Evolutionary conservation across 2,329 filamentous ascomycete species (phyloP).

Genomic region (Arthrobotrys conoides): DNA sequence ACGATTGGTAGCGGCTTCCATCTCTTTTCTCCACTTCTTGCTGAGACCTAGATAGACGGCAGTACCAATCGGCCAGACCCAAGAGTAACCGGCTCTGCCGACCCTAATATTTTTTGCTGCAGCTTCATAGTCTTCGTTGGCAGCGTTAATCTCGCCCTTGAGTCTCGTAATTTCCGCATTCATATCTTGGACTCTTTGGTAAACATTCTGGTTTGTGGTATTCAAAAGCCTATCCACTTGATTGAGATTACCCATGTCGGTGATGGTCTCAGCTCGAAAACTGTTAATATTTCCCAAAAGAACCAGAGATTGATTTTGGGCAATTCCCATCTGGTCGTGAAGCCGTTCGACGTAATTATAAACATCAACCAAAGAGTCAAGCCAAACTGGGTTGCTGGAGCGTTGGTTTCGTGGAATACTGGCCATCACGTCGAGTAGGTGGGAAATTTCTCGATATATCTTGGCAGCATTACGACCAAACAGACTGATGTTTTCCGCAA

Average conservation of each 20-base stretch:
- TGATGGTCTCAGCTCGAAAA: slow-evolving; percentile 48
- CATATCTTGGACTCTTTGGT: slow-evolving; percentile 36
- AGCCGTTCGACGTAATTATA: slow-evolving; percentile 50
- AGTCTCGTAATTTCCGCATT: slow-evolving; percentile 36
- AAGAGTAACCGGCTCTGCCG: slow-evolving; percentile 36
- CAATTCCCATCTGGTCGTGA: slow-evolving; percentile 56
- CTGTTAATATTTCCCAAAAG: slow-evolving; percentile 49
- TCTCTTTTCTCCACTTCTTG: slow-evolving; percentile 48
- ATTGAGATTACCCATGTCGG: slow-evolving; percentile 50
- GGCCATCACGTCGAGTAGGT: slow-evolving; percentile 37
- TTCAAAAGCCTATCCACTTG: slow-evolving; percentile 51
- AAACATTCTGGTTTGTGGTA: slow-evolving; percentile 31
- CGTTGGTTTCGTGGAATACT: slow-evolving; percentile 26
- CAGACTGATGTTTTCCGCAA: slow-evolving; percentile 54
- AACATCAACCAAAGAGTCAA: slow-evolving; percentile 43
- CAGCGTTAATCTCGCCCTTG: slow-evolving; percentile 36
- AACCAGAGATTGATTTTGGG: slow-evolving; percentile 36
- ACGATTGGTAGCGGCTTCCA: slow-evolving; percentile 31
- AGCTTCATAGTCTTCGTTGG: slow-evolving; percentile 37
- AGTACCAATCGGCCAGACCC: slow-evolving; percentile 47
- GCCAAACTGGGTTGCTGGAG: slow-evolving; percentile 26
- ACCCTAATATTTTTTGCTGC: slow-evolving; percentile 35
- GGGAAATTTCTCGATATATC: slow-evolving; percentile 43
- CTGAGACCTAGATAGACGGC: slow-evolving; percentile 44
- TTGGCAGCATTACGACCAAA: slow-evolving; percentile 42